Conservation (phyloP, 2,329 filamentous ascomycete species). For the Penicillium sp. region DNA sequence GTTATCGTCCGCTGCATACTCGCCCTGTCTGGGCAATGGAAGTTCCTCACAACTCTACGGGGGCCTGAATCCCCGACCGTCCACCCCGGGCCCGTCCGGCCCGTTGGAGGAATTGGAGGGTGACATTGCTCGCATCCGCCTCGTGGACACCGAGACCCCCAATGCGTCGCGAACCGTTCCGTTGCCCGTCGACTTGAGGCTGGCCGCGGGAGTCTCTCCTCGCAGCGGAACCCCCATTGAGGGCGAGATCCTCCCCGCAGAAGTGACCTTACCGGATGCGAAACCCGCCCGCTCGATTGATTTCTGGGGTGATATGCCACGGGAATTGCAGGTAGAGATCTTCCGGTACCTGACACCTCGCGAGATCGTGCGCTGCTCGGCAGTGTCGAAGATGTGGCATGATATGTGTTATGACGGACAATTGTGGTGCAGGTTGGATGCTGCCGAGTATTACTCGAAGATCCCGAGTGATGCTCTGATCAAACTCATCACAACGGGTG, state of each 20-base stretch:
- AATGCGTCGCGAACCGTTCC: constrained; percentile 55
- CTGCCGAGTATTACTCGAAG: constrained; percentile 80
- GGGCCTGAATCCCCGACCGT: constrained; percentile 58
- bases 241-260: constrained; percentile 21
- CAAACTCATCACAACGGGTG: constrained; percentile 80
- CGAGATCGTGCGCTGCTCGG: constrained; percentile 76
- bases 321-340: constrained; percentile 78
- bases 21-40: constrained; percentile 56
- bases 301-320: constrained; percentile 79
- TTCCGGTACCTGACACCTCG: constrained; percentile 75
- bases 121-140: constrained; percentile 57
- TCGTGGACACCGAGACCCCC: constrained; percentile 53
- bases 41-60: constrained; percentile 59
- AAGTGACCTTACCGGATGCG: constrained; percentile 19
- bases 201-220: constrained; percentile 33
- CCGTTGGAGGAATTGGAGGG: constrained; percentile 52
- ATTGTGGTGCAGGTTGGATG: constrained; percentile 83
- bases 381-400: constrained; percentile 77
- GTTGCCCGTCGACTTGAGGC: constrained; percentile 64
- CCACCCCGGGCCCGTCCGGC: constrained; percentile 49
- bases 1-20: constrained; percentile 56
- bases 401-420: constrained; percentile 91
- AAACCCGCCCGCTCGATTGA: constrained; percentile 53
- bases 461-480: constrained; percentile 83
- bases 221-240: constrained; percentile 12